Percentiles rank a stretch among this genome's conserved stretches.
Conservation (phyloP, 768 basidiomycete species). For the Leccinum boreale region DNA sequence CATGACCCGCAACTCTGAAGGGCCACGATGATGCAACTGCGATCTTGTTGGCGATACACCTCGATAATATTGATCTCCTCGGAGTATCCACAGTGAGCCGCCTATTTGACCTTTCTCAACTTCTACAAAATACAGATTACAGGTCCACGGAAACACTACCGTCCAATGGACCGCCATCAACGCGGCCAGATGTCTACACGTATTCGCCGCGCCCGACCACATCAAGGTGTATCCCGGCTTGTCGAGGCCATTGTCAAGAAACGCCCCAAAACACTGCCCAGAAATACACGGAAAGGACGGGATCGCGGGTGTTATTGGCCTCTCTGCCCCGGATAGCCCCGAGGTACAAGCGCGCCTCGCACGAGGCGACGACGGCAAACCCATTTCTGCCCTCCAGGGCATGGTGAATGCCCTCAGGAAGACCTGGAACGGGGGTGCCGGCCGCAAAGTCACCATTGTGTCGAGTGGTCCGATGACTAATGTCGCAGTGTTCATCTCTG, state of each 20-base stretch:
- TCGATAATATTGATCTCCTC: conserved; percentile 60
- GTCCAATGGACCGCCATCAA: conserved; percentile 63
- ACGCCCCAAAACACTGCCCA: conserved; percentile 53
- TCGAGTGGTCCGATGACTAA: conserved; percentile 89
- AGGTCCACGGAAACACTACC: conserved; percentile 83
- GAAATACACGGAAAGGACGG: conserved; percentile 84
- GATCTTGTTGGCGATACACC: conserved; percentile 71
- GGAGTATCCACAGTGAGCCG: conserved; percentile 76
- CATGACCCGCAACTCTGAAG: conserved; percentile 33
- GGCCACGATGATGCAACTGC: conserved; percentile 91
- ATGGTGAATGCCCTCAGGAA: conserved; percentile 55
- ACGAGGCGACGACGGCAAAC: conserved; percentile 37
- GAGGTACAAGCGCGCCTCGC: conserved; percentile 51
- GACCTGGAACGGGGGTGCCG: conserved; percentile 56
- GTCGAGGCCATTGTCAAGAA: conserved; percentile 60
- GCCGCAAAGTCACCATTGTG: conserved; percentile 62
- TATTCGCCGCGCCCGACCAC: conserved; percentile 59
- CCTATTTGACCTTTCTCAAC: background rate
- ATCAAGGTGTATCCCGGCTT: conserved; percentile 71
- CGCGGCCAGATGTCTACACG: conserved; percentile 72
- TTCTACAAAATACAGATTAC: background rate
- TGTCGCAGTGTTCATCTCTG: conserved; percentile 61
- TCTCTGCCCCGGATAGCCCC: conserved; percentile 49
- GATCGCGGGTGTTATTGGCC: conserved; percentile 79
- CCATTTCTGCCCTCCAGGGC: conserved; percentile 61